Evolutionary conservation across 306 rosid genomes (phyloP).

Genomic region (Pyrus betulifolia): DNA sequence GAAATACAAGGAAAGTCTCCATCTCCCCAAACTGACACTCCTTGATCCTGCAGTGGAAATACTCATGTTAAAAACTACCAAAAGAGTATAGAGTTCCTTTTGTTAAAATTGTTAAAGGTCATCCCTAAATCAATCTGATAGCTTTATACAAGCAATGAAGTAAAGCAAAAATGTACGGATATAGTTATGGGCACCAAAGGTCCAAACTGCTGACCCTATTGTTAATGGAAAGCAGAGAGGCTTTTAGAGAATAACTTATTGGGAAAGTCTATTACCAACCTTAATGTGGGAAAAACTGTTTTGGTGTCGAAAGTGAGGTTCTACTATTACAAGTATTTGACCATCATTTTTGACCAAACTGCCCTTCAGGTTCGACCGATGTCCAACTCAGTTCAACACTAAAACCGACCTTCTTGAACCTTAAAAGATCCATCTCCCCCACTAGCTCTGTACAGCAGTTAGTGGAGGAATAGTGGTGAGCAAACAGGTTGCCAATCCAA

Average conservation of each 20-base stretch:
- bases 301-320: no score
- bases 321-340: no score
- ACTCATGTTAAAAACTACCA: not conserved
- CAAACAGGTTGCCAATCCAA: no score
- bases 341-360: no score
- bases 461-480: no score
- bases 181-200: not conserved
- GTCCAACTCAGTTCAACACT: no score
- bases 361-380: no score
- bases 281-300: no score
- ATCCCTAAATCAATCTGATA: not conserved
- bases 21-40: slow-evolving; percentile 67
- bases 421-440: no score
- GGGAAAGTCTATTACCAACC: no score
- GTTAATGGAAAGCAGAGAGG: not conserved
- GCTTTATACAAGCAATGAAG: not conserved
- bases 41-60: slow-evolving; percentile 50
- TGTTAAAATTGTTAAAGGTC: not conserved
- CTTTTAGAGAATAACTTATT: not conserved
- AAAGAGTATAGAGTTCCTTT: not conserved
- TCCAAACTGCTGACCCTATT: not conserved
- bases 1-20: slow-evolving; percentile 74
- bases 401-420: no score
- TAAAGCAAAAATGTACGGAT: not conserved
- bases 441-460: no score